Percentiles rank a stretch among this genome's conserved stretches.
These are phyloP conservation scores for Claviceps sp. DNA, from an alignment of 2,329 filamentous ascomycete genomes.

Conservation along the genomic window DNA sequence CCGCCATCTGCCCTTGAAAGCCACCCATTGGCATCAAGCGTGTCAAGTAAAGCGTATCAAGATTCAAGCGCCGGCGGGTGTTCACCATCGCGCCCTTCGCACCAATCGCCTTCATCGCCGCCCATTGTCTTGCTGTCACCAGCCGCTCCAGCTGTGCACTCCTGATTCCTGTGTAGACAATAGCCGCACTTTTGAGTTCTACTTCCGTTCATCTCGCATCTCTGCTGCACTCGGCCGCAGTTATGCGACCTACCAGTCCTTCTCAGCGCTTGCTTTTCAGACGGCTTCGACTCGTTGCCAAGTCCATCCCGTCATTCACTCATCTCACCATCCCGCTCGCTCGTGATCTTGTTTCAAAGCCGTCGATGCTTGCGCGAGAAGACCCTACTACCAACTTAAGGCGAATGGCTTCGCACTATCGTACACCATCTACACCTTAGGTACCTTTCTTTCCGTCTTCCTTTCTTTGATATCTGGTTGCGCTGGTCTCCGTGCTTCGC, in stretches of 20 bases:
- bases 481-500: neutral
- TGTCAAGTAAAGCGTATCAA: no score
- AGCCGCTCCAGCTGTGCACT: no score
- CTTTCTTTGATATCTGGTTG: neutral
- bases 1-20: no score
- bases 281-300: neutral
- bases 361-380: neutral
- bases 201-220: neutral
- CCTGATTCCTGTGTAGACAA: no score
- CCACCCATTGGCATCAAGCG: no score
- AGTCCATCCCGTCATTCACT: neutral
- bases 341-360: neutral
- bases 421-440: neutral
- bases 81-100: no score
- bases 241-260: neutral
- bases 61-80: no score
- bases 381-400: neutral
- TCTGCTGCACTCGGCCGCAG: slow-evolving; percentile 1
- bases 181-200: neutral
- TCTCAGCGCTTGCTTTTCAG: neutral
- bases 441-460: neutral
- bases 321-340: neutral
- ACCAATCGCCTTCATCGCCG: no score
- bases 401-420: neutral
- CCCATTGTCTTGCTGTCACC: no score